Conservation (phyloP, 176 grass and related monocot genomes). For the Ensete glaucum region DNA sequence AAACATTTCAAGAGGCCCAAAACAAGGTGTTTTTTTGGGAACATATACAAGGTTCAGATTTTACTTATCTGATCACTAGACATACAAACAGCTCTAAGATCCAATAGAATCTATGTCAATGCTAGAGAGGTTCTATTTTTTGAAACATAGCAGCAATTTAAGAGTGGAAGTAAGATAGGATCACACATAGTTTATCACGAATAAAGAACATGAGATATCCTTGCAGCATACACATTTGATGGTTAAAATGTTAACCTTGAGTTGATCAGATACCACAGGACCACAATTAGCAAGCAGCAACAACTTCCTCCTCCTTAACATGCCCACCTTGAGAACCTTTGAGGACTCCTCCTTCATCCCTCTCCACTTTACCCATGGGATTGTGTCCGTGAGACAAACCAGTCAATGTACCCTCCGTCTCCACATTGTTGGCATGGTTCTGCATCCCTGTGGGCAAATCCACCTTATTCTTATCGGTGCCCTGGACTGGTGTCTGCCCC, state of each 20-base stretch:
- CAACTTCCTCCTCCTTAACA: not conserved
- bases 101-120: not conserved
- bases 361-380: not conserved
- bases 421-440: not conserved
- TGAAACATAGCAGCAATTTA: not conserved
- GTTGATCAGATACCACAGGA: conserved; percentile 1
- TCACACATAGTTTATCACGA: not conserved
- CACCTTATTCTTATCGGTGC: not conserved
- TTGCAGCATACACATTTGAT: not conserved
- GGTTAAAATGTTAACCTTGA: conserved; percentile 2
- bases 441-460: not conserved
- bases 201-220: not conserved
- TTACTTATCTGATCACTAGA: not conserved
- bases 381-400: not conserved
- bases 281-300: not conserved
- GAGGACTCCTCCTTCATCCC: conserved; percentile 4
- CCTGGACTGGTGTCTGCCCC: not conserved
- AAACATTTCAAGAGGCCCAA: not conserved
- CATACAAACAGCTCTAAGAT: not conserved
- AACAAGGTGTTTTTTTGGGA: not conserved
- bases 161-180: not conserved
- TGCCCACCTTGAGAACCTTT: not conserved
- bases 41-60: not conserved
- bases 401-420: not conserved
- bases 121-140: not conserved